These are phyloP conservation scores for Rhododendron molle DNA, from an alignment of 148 eudicot genomes.

Conservation along the genomic window DNA sequence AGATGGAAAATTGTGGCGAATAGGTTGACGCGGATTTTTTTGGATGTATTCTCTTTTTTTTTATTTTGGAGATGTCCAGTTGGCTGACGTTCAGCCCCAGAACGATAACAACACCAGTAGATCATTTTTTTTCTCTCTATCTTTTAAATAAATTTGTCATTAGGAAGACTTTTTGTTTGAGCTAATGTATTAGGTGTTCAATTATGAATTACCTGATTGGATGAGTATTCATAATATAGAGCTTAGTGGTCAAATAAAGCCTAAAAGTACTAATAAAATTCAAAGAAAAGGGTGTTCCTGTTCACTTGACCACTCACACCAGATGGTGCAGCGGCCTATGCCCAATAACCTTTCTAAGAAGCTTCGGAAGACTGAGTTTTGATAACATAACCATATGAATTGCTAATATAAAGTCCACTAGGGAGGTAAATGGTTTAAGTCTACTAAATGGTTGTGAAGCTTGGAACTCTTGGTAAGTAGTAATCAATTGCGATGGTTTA, in stretches of 20 bases:
- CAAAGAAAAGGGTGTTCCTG: too few species aligned
- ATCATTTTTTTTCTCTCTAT: neutral
- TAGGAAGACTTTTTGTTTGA: neutral
- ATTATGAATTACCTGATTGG: neutral
- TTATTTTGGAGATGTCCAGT: neutral
- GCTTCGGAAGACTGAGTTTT: neutral
- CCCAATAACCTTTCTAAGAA: neutral
- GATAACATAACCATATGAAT: neutral
- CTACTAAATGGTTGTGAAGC: neutral
- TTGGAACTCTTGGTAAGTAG: neutral
- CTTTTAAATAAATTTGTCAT: neutral
- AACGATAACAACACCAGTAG: neutral
- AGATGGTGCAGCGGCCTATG: neutral
- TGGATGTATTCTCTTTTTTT: neutral
- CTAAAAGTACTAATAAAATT: too few species aligned
- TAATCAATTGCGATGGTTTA: neutral
- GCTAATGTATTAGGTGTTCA: neutral
- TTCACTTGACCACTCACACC: neutral
- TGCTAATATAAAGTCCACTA: neutral
- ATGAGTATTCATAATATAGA: neutral
- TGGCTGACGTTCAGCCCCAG: neutral
- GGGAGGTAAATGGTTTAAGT: neutral
- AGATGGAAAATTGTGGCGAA: neutral
- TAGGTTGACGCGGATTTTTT: neutral
- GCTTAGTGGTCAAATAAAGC: neutral